Evolutionary conservation across 768 basidiomycete species (phyloP).

Genomic region (Serendipita vermifera): DNA sequence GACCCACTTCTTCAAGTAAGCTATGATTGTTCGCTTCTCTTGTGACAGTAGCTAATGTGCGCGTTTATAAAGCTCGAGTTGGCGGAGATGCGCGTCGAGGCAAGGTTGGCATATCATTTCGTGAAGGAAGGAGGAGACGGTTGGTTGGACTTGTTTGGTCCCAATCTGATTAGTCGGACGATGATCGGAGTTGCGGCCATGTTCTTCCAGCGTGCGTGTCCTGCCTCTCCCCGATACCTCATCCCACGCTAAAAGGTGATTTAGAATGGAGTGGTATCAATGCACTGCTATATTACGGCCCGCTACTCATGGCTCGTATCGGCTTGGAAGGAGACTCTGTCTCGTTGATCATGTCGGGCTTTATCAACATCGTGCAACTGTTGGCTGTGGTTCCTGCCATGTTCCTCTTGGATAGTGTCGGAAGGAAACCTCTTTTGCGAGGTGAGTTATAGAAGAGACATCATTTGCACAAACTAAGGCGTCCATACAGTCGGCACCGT

Average conservation of each 20-base stretch:
- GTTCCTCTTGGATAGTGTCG: slow-evolving; percentile 50
- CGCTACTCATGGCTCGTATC: slow-evolving; percentile 50
- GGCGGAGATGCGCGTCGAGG: slow-evolving; percentile 63
- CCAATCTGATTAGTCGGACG: slow-evolving; percentile 46
- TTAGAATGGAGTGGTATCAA: slow-evolving; percentile 83
- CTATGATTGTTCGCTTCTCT: neutral
- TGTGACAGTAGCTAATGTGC: neutral
- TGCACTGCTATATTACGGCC: slow-evolving; percentile 71
- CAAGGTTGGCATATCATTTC: slow-evolving; percentile 35
- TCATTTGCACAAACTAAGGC: slow-evolving; percentile 22
- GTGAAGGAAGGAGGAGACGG: slow-evolving; percentile 4
- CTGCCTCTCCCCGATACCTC: slow-evolving; percentile 4
- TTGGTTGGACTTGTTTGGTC: slow-evolving; percentile 47
- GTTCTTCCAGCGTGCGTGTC: slow-evolving; percentile 64
- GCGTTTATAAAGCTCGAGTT: slow-evolving; percentile 43
- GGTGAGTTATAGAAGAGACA: slow-evolving; percentile 9
- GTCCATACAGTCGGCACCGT: slow-evolving; percentile 36
- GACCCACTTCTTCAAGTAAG: slow-evolving; percentile 43
- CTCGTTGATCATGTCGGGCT: slow-evolving; percentile 57
- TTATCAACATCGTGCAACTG: slow-evolving; percentile 68
- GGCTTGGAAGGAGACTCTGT: slow-evolving; percentile 48
- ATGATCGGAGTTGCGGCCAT: slow-evolving; percentile 59
- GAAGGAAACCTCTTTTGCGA: slow-evolving; percentile 19
- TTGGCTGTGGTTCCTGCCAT: slow-evolving; percentile 65
- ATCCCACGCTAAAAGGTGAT: neutral